phyloP scores from a whole-genome alignment of 371 early-diverging fungal genomes.

The Lichtheimia ramosa region DNA sequence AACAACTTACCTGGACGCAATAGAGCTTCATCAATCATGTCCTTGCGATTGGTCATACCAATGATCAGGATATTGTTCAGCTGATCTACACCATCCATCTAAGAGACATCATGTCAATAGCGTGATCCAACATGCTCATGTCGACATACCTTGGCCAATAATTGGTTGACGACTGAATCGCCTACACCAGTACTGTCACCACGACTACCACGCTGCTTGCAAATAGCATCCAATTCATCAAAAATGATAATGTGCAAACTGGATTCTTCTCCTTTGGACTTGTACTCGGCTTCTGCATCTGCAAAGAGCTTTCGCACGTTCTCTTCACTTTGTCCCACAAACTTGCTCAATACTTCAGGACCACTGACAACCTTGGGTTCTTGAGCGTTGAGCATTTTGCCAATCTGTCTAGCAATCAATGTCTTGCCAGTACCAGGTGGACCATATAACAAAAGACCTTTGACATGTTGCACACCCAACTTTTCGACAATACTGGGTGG shows the following conservation, averaged over 20 bases:
- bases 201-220: constrained; percentile 96
- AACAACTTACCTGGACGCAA: constrained; percentile 80
- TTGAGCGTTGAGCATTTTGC: constrained; percentile 95
- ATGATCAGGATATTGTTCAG: constrained; percentile 96
- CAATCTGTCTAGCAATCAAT: constrained; percentile 99
- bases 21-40: constrained; percentile 98
- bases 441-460: constrained; percentile 82
- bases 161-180: constrained; percentile 99
- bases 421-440: constrained; percentile 99
- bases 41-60: constrained; percentile 99
- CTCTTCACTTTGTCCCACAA: constrained; percentile 99
- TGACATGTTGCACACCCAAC: constrained; percentile 97
- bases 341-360: constrained; percentile 98
- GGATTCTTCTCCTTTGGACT: constrained; percentile 92
- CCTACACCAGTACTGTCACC: constrained; percentile 96
- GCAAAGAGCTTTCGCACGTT: constrained; percentile 98
- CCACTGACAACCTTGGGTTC: constrained; percentile 99
- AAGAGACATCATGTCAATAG: constrained; percentile 3
- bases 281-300: constrained; percentile 97
- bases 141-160: constrained; percentile 87
- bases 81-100: constrained; percentile 99
- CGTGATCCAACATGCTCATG: background rate
- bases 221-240: constrained; percentile 99
- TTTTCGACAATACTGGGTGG: constrained; percentile 95
- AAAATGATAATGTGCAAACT: constrained; percentile 98